phyloP scores from a whole-genome alignment of 306 rosid genomes.

The Rubus idaeus region DNA sequence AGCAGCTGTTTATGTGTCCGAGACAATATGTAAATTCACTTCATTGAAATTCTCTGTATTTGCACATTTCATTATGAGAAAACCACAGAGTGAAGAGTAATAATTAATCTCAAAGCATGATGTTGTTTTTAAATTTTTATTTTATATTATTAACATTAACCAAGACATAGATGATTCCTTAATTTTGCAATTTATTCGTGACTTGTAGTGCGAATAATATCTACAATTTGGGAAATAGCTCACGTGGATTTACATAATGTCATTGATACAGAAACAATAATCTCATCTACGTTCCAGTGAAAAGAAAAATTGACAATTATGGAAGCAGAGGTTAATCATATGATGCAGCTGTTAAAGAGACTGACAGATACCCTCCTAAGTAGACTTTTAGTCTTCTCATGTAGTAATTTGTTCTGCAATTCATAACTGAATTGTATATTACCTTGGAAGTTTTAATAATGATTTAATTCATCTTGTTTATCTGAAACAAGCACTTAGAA shows the following conservation, averaged over 20 bases:
- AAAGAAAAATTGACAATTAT: too few relatives aligned
- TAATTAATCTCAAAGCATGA: neutral
- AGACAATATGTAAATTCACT: neutral
- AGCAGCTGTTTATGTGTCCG: neutral
- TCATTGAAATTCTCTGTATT: neutral
- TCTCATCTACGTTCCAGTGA: neutral
- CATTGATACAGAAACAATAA: neutral
- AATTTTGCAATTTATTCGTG: neutral
- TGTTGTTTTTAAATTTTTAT: neutral
- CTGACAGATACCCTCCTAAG: neutral
- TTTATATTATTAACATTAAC: neutral
- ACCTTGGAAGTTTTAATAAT: neutral
- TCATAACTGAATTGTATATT: neutral
- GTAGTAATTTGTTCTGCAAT: neutral
- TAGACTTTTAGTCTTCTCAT: neutral
- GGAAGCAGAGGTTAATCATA: too few relatives aligned
- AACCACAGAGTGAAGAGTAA: neutral
- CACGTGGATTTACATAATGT: neutral
- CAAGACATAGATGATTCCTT: neutral
- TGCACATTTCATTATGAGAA: neutral
- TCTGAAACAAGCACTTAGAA: neutral
- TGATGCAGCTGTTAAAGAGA: neutral
- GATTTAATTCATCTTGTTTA: neutral
- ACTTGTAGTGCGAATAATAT: neutral
- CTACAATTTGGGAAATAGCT: neutral